Evolutionary conservation across 306 rosid species (phyloP), one percentile per base, ranked within the genome.

Genomic region (Glycine tomentella): DNA sequence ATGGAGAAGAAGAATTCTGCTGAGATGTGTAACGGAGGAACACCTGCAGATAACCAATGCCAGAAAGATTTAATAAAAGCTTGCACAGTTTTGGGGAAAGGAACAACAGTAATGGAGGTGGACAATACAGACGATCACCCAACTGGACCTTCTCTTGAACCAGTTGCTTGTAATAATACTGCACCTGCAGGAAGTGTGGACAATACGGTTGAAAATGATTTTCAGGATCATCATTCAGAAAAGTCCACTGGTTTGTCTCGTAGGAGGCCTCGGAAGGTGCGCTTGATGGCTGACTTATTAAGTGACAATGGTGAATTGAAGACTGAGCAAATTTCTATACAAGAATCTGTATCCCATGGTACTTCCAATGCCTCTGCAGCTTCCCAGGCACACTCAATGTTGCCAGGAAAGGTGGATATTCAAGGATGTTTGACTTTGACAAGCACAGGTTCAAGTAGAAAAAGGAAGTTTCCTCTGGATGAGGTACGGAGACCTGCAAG

Each of bases 271-370:
- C 91, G 88, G 76, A 96, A 91, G 91, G 87, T 89, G 80, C 99
- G 99, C 69, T 83, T 92, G 76, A 87, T 96, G 92, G 78, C 93
- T 82, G 99, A 96, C 73, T 86, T 96, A 80, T 82, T 93, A 78
- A 80, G 89, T 87, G 90, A 86, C 76, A 86, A 88, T 78, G 90
- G 85, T 38, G 88, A 87, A 63, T 59, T 72, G 25, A 91, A 87
- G 84, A 79, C 82, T 55, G 91, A 81, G 58, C 81, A 51, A 75
- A 74, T 72, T 53, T 65, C 75, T 8, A 38, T 14, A 57, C 90
- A 81, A 78, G 90, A 83, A 78, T 85, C 87, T 74, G 78, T 89
- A 64, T 76, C 87, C 82, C 83, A 61, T 40, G 87, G 81, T 77
- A 76, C 71, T 78, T 81, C 87, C 76, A 84, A 63, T 67, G 80